Percentiles rank a stretch among this genome's conserved stretches.
Conservation (phyloP, 495 filamentous ascomycete species). For the Evernia prunastri region DNA sequence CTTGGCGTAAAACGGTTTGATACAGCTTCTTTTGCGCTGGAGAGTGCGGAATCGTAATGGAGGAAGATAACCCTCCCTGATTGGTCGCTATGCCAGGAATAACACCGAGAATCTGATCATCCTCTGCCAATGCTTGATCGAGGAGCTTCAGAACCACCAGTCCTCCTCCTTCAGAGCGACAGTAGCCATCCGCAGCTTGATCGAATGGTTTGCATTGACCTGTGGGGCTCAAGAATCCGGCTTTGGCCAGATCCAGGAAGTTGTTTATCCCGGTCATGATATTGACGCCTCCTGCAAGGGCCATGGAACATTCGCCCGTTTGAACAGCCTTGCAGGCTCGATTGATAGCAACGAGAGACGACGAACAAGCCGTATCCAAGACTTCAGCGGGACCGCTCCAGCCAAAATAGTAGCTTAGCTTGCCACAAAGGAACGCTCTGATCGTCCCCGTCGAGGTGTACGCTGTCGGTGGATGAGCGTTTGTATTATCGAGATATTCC, state of each 20-base stretch:
- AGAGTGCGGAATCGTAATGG: slow-evolving; percentile 33
- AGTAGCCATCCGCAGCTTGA: slow-evolving; percentile 34
- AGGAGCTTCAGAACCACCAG: slow-evolving; percentile 49
- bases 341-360: slow-evolving; percentile 30
- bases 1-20: slow-evolving; percentile 10
- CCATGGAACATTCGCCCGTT: slow-evolving; percentile 34
- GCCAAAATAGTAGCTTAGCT: slow-evolving; percentile 37
- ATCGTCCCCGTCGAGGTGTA: slow-evolving; percentile 25
- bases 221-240: slow-evolving; percentile 38
- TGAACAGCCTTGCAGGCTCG: slow-evolving; percentile 28
- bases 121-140: slow-evolving; percentile 52
- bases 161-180: slow-evolving; percentile 34
- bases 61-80: slow-evolving; percentile 32
- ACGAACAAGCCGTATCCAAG: slow-evolving; percentile 38
- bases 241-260: slow-evolving; percentile 34
- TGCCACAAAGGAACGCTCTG: slow-evolving; percentile 27
- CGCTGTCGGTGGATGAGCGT: slow-evolving; percentile 18
- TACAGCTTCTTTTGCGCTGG: slow-evolving; percentile 31
- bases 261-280: slow-evolving; percentile 28
- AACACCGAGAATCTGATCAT: slow-evolving; percentile 56
- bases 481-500: slow-evolving; percentile 32
- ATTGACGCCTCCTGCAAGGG: slow-evolving; percentile 35
- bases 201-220: slow-evolving; percentile 61
- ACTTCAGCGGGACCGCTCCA: slow-evolving; percentile 36
- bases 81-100: slow-evolving; percentile 53